Conservation (phyloP, 2,329 filamentous ascomycete genomes). For the Magnaporthiopsis incrustans region DNA sequence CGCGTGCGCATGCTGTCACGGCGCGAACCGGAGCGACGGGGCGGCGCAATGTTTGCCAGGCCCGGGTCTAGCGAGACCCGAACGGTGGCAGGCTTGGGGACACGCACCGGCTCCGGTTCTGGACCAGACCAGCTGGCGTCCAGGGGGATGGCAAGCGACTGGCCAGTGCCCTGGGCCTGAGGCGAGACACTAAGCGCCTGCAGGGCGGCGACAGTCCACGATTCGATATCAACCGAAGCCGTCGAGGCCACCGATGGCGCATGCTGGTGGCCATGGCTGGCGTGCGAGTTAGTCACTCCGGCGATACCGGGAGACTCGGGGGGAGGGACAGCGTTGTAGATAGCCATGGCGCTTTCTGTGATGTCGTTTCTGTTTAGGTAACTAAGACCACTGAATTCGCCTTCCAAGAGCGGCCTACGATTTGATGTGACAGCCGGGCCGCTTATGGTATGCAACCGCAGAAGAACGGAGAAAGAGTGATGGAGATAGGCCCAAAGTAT, state of each 20-base stretch:
- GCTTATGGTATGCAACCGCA: neutral
- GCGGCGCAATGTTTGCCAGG: constrained; percentile 21
- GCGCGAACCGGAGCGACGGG: constrained; percentile 34
- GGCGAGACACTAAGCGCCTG: constrained; percentile 47
- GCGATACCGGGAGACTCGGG: constrained; percentile 24
- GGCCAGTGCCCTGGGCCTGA: constrained; percentile 49
- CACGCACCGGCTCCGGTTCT: constrained; percentile 19
- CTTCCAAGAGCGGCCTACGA: no score
- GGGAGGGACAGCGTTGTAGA: constrained; percentile 45
- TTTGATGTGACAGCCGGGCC: no score
- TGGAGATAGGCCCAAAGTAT: neutral
- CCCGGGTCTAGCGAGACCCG: constrained; percentile 15
- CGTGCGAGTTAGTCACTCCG: constrained; percentile 4
- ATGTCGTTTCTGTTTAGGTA: no score
- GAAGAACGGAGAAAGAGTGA: neutral
- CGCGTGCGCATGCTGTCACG: constrained; percentile 53
- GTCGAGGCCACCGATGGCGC: constrained; percentile 19
- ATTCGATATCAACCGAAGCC: constrained; percentile 50
- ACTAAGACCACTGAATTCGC: no score
- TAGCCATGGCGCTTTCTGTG: constrained; percentile 30
- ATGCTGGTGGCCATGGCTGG: constrained; percentile 14
- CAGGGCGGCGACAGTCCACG: constrained; percentile 56
- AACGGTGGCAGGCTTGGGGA: constrained; percentile 15
- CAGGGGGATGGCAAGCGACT: constrained; percentile 66
- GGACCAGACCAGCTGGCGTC: constrained; percentile 38